Evolutionary conservation across 352 stramenopile genomes (phyloP).

Genomic region (Pythium pyrilobum): DNA sequence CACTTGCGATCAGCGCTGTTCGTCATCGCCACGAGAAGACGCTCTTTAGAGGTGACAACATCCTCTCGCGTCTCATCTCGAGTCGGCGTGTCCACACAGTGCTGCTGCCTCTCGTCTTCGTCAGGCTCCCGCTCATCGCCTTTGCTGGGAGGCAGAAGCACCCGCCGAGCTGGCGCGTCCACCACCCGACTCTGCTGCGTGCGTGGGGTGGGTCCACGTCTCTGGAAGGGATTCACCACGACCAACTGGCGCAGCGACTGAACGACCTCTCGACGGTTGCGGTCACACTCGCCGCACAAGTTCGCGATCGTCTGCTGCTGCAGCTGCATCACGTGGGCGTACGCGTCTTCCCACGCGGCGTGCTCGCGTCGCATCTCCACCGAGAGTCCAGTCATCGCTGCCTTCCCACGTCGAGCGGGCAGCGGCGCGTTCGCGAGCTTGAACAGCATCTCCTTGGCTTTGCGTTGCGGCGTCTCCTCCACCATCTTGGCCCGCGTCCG

Average conservation of each 20-base stretch:
- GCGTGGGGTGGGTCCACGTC: too few relatives aligned
- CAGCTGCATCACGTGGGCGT: slow-evolving; percentile 59
- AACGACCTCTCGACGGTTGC: slow-evolving; percentile 34
- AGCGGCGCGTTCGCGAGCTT: slow-evolving; percentile 35
- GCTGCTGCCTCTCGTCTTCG: too few relatives aligned
- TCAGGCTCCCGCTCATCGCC: too few relatives aligned
- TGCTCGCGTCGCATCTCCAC: slow-evolving; percentile 30
- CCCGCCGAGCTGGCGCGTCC: too few relatives aligned
- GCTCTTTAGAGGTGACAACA: too few relatives aligned
- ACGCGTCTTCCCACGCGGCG: slow-evolving; percentile 65
- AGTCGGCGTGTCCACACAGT: too few relatives aligned
- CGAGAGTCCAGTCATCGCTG: slow-evolving; percentile 9
- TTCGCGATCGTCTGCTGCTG: slow-evolving; percentile 75
- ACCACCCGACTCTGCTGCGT: too few relatives aligned
- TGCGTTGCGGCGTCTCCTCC: slow-evolving; percentile 46
- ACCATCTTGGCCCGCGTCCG: slow-evolving; percentile 48
- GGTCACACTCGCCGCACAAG: slow-evolving; percentile 48
- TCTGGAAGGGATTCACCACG: slow-evolving; percentile 31
- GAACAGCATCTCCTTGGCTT: slow-evolving; percentile 64
- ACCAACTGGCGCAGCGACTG: slow-evolving; percentile 52
- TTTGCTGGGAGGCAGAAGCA: too few relatives aligned
- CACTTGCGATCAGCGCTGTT: too few relatives aligned
- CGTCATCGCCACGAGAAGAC: too few relatives aligned
- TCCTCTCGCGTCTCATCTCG: too few relatives aligned
- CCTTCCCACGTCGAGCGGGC: slow-evolving; percentile 1